Conservation (phyloP, 331 rosid genomes). For the Rosa hybrid region DNA sequence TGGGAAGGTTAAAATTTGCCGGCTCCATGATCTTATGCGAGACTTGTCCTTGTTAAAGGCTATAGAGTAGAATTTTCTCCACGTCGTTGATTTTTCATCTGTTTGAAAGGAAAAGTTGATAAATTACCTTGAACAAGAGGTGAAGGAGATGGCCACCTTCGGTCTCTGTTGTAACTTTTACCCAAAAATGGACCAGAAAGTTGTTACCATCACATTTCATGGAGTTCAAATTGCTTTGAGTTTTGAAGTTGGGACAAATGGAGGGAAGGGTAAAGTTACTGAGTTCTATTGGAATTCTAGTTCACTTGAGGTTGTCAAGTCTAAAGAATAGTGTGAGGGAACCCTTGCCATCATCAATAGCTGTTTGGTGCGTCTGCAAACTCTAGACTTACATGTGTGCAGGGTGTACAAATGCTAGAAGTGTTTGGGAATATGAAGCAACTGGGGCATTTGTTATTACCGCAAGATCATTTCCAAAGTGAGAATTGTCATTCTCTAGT, state of each 20-base stretch:
- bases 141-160: too few species aligned
- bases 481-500: too few species aligned
- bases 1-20: background rate
- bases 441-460: too few species aligned
- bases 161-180: background rate
- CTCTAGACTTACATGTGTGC: background rate
- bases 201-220: background rate
- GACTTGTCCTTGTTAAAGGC: slow-evolving; percentile 12
- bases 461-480: too few species aligned
- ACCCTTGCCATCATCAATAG: slow-evolving; percentile 36
- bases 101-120: too few species aligned
- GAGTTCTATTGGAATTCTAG: slow-evolving; percentile 30
- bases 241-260: background rate
- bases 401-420: too few species aligned
- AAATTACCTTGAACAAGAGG: too few species aligned
- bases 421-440: too few species aligned
- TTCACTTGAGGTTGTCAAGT: slow-evolving; percentile 41
- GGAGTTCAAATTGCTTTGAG: slow-evolving; percentile 41
- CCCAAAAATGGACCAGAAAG: accelerated
- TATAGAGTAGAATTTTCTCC: background rate
- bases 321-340: accelerated
- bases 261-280: accelerated
- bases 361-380: slow-evolving; percentile 38
- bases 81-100: background rate
- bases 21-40: slow-evolving; percentile 10